Evolutionary conservation across 148 eudicot species (phyloP).

Genomic region (Amaranthus palmeri): DNA sequence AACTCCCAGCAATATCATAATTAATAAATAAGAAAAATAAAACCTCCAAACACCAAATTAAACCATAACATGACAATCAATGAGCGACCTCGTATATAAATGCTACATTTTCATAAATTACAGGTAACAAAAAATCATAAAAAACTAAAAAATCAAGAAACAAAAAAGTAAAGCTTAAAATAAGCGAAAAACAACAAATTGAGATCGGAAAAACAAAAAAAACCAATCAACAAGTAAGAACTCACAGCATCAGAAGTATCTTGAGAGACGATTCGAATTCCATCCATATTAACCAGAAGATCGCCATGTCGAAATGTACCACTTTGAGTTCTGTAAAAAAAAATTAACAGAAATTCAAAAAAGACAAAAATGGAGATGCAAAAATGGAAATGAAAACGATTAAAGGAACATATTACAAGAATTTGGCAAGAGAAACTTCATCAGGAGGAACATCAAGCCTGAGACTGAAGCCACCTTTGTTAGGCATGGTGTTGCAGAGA

Average conservation of each 20-base stretch:
- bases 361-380: neutral
- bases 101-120: no score
- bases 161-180: no score
- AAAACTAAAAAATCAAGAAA: no score
- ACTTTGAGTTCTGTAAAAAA: constrained; percentile 49
- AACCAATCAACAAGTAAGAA: neutral
- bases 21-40: no score
- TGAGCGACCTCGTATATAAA: no score
- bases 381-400: neutral
- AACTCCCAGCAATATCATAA: no score
- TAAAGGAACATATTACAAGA: constrained; percentile 42
- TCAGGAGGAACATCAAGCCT: constrained; percentile 74
- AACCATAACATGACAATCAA: no score
- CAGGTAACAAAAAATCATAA: no score
- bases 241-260: constrained; percentile 52
- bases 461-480: constrained; percentile 43
- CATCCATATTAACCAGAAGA: constrained; percentile 73
- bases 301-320: constrained; percentile 94
- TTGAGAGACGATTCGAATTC: constrained; percentile 78
- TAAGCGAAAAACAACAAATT: neutral
- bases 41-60: no score
- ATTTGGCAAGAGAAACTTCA: constrained; percentile 56
- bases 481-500: constrained; percentile 19
- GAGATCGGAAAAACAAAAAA: constrained; percentile 1
- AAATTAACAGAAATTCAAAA: neutral